Evolutionary conservation across 1,284 basidiomycete species (phyloP).

Genomic region (Melampsora americana): DNA sequence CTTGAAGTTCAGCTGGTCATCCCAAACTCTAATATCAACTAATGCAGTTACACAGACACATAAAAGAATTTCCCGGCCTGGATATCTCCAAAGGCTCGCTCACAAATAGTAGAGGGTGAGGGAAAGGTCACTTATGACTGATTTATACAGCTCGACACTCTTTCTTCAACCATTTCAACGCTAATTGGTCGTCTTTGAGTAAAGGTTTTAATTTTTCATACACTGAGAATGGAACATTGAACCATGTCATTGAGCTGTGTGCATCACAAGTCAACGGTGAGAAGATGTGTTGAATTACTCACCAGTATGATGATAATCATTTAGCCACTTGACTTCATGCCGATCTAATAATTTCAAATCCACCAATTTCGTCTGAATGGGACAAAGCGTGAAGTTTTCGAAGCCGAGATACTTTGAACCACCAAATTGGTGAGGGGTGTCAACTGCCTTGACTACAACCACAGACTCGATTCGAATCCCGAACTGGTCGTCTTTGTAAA

Average conservation of each 20-base stretch:
- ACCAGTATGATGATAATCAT: conserved; percentile 75
- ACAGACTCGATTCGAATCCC: conserved; percentile 92
- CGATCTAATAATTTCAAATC: conserved; percentile 65
- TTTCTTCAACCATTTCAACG: conserved; percentile 28
- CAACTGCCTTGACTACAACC: conserved; percentile 66
- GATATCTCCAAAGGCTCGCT: too few relatives aligned
- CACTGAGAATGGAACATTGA: not conserved
- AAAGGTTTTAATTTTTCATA: conserved; percentile 28
- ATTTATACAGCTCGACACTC: conserved; percentile 14
- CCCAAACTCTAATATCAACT: too few relatives aligned
- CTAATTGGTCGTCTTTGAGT: conserved; percentile 6
- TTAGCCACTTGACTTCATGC: conserved; percentile 75
- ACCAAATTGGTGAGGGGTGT: conserved; percentile 78
- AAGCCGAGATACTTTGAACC: conserved; percentile 75
- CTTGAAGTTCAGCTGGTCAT: too few relatives aligned
- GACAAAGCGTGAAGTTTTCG: conserved; percentile 75
- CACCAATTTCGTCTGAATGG: conserved; percentile 81
- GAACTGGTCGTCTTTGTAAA: conserved; percentile 84
- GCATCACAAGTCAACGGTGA: not conserved
- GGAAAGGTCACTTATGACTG: too few relatives aligned
- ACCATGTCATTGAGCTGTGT: not conserved
- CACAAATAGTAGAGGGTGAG: too few relatives aligned
- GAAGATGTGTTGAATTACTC: not conserved
- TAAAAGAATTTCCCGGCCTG: too few relatives aligned
- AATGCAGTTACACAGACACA: too few relatives aligned